Evolutionary conservation across 352 stramenopile species (phyloP).

Genomic region (Phytophthora vignae): DNA sequence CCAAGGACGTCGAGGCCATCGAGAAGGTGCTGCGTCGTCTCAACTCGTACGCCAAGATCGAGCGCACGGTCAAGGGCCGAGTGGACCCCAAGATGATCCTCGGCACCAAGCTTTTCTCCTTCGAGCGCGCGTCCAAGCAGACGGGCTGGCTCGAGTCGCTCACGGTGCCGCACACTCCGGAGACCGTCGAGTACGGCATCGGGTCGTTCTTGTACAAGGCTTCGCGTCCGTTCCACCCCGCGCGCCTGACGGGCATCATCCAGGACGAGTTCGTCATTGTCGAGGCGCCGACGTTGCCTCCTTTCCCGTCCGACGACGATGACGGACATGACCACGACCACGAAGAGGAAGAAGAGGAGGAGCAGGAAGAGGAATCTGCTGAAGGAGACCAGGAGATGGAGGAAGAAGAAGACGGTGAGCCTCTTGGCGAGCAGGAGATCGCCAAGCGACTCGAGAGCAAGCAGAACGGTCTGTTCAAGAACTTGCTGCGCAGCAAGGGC

Average conservation of each 20-base stretch:
- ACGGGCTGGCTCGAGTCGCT: constrained; percentile 91
- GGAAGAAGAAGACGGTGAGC: constrained; percentile 43
- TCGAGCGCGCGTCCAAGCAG: constrained; percentile 75
- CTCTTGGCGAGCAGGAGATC: constrained; percentile 52
- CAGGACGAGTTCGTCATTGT: constrained; percentile 66
- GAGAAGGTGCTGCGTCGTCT: constrained; percentile 78
- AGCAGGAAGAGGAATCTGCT: constrained; percentile 47
- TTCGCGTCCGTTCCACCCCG: constrained; percentile 83
- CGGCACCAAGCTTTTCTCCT: constrained; percentile 88
- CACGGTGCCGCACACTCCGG: constrained; percentile 64
- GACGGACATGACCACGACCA: constrained; percentile 38
- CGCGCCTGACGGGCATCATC: constrained; percentile 62
- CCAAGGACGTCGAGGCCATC: constrained; percentile 59
- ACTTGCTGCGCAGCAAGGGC: constrained; percentile 66
- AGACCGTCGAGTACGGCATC: constrained; percentile 93
- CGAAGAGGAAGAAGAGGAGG: constrained; percentile 50
- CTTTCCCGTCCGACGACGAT: constrained; percentile 56
- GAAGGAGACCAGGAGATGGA: constrained; percentile 44
- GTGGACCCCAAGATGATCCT: constrained; percentile 79
- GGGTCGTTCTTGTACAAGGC: constrained; percentile 88
- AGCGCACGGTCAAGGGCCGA: constrained; percentile 58
- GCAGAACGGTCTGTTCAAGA: constrained; percentile 66
- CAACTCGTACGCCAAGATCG: constrained; percentile 66
- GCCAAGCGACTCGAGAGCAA: constrained; percentile 55
- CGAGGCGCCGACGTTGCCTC: constrained; percentile 56